Percentiles rank a stretch among this genome's conserved stretches.
These are phyloP conservation scores for Pyronema domesticum DNA, from an alignment of 495 filamentous ascomycete species.

Conservation along the genomic window DNA sequence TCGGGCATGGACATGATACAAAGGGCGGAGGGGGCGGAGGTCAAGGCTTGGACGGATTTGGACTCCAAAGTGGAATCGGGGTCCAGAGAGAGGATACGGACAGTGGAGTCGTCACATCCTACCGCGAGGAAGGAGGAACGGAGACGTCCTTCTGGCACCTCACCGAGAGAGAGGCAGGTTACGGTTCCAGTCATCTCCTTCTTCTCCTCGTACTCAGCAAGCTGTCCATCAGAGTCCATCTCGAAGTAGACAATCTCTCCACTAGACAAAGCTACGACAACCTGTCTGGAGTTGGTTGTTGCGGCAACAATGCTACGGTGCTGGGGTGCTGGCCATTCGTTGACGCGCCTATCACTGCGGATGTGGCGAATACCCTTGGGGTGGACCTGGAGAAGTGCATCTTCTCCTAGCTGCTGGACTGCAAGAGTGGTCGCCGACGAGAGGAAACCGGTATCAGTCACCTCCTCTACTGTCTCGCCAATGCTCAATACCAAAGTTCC, in stretches of 20 bases:
- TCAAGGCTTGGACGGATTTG: constrained; percentile 82
- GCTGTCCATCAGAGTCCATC: constrained; percentile 73
- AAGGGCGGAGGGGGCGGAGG: constrained; percentile 70
- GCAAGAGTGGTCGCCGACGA: constrained; percentile 72
- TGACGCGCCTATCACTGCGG: constrained; percentile 56
- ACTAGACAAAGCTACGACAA: constrained; percentile 81
- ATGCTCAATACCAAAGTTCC: constrained; percentile 78
- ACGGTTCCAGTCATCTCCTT: constrained; percentile 92
- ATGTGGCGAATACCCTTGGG: constrained; percentile 89
- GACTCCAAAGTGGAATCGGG: constrained; percentile 78
- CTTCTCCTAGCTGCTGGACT: constrained; percentile 84
- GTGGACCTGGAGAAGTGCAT: constrained; percentile 85
- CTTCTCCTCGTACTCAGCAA: constrained; percentile 91
- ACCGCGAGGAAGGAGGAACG: constrained; percentile 84
- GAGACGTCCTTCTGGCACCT: constrained; percentile 73
- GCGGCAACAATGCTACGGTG: constrained; percentile 93
- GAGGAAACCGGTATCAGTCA: constrained; percentile 80
- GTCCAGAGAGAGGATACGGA: constrained; percentile 77
- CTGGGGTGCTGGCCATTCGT: constrained; percentile 85
- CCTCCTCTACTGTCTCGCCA: constrained; percentile 90
- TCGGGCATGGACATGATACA: constrained; percentile 94
- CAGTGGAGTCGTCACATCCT: constrained; percentile 89
- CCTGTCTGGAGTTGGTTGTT: constrained; percentile 80
- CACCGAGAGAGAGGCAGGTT: constrained; percentile 80
- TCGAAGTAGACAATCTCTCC: constrained; percentile 97